phyloP scores from a whole-genome alignment of 1,139 yeast genomes.

The Taiozyma sp. region DNA sequence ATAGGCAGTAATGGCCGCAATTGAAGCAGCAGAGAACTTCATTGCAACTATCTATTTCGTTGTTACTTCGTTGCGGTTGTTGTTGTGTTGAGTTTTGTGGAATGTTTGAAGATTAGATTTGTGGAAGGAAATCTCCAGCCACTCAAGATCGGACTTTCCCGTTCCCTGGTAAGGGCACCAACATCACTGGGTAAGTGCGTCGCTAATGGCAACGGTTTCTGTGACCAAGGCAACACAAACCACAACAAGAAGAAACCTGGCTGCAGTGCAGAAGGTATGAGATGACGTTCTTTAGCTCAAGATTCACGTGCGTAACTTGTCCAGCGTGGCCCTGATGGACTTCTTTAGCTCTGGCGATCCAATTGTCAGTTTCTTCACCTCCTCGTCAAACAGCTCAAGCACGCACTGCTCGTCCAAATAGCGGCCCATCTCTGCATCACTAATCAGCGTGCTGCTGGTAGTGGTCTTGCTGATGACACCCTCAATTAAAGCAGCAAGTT shows the following conservation, averaged over 20 bases:
- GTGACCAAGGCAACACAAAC: no score
- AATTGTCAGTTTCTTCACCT: conserved; percentile 15
- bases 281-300: no score
- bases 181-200: background rate
- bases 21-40: conserved; percentile 4
- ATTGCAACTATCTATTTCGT: background rate
- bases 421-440: conserved; percentile 1
- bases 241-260: no score
- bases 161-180: background rate
- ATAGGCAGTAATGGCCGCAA: background rate
- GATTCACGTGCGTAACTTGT: background rate
- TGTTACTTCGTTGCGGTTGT: background rate
- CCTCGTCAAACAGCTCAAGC: conserved; percentile 15
- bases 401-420: conserved; percentile 7
- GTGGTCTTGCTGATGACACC: conserved; percentile 14
- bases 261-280: no score
- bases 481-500: conserved; percentile 18
- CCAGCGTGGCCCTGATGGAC: conserved; percentile 9
- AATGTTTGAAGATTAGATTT: background rate
- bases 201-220: background rate
- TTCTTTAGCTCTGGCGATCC: conserved; percentile 12
- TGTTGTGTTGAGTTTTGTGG: background rate
- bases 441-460: background rate
- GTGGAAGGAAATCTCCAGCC: background rate
- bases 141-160: background rate